Evolutionary conservation across 2,329 filamentous ascomycete genomes (phyloP), one percentile per base, ranked within the genome.

Genomic region (Exophiala calicioides): DNA sequence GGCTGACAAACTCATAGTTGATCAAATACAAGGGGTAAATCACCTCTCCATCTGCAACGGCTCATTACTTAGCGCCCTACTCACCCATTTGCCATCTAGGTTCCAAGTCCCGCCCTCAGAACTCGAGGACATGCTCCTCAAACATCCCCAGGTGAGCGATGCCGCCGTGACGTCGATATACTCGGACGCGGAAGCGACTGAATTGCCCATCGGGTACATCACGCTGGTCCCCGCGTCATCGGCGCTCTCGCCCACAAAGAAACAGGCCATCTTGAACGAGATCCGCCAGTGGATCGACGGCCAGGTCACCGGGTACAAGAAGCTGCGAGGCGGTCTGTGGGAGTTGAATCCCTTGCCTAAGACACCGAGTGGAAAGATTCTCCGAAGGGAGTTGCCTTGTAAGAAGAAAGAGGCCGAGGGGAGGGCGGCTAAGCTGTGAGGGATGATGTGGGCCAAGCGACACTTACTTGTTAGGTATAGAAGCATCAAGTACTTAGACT

Each of bases 171-270:
- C 74, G 24, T 70, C 68, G 1, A 62, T 71, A 27, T 49, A 55
- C 5, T 55, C 58, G 12, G 62, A 66, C 12, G 43, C 37, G 10
- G 44, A 53, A 15, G 62, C 64, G 13, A 69, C 67, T 9, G 68
- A 72, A 50, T 63, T 68, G 2, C 69, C 69, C 1, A 50, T 68
- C 29, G 69, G 67, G 13, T 72, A 71, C 52, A 62, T 72, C 3
- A 90, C 88, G 64, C 94, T 94, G n/a, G 26, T 30, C 20, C 9
- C 35, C 2, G 10, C 8, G 5, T 20, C 33, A 9, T 13, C 32
- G 68, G 91, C 91, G 76, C 88, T 94, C 64, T 88, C 88, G 62
- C 77, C 80, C 2, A 23, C 39, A 12, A 18, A 39, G 20, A 43
- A 45, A 31, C 32, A 35, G 31, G 29, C 18, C 3, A 13, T 52